Evolutionary conservation across 805 yeast species (phyloP).

Genomic region (Candida suzukii): DNA sequence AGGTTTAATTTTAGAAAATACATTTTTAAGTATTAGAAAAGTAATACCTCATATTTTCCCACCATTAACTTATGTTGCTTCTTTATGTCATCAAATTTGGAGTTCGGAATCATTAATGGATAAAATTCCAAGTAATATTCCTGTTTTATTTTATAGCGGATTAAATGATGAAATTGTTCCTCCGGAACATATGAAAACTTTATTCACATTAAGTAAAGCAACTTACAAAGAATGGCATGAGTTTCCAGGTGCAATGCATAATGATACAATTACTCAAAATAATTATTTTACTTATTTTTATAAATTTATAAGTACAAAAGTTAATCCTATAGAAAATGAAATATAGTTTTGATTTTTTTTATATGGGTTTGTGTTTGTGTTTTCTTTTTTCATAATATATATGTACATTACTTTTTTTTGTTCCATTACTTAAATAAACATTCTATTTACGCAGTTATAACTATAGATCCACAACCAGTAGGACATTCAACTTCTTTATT

Average conservation of each 20-base stretch:
- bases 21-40: conserved; percentile 70
- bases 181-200: conserved; percentile 65
- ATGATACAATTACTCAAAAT: conserved; percentile 71
- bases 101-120: conserved; percentile 58
- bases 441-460: background rate
- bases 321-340: conserved; percentile 28
- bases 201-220: conserved; percentile 48
- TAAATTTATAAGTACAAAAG: conserved; percentile 42
- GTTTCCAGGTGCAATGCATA: conserved; percentile 64
- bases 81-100: conserved; percentile 78
- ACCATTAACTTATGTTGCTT: conserved; percentile 43
- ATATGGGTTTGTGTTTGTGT: too few relatives aligned
- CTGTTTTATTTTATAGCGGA: conserved; percentile 69
- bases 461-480: conserved; percentile 51
- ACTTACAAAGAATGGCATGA: conserved; percentile 43
- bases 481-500: conserved; percentile 71
- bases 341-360: too few relatives aligned
- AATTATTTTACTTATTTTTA: conserved; percentile 71
- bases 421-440: background rate
- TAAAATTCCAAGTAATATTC: conserved; percentile 43
- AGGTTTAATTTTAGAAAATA: conserved; percentile 78
- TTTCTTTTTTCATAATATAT: too few relatives aligned
- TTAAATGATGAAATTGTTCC: conserved; percentile 86
- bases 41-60: conserved; percentile 75
- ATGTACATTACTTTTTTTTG: too few relatives aligned